phyloP scores from a whole-genome alignment of 176 grass and related monocot species.

The Neostapfia colusana region DNA sequence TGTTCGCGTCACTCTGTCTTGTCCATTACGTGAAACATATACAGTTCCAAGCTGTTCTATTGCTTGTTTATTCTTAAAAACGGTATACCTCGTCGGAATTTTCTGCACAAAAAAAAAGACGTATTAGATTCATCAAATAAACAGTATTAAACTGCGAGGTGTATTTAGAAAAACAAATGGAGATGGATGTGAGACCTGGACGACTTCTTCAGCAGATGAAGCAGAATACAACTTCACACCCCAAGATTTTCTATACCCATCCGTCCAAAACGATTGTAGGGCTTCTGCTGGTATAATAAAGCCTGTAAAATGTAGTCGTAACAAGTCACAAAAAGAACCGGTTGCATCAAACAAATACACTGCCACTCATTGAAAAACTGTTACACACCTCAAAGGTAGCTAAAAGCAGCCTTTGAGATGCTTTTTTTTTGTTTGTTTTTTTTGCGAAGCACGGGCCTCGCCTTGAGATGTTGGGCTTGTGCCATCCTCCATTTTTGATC shows the following conservation, averaged over 20 bases:
- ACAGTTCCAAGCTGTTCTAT: slow-evolving; percentile 39
- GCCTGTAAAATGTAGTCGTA: slow-evolving; percentile 51
- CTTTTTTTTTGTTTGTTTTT: no score
- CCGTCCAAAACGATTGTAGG: slow-evolving; percentile 66
- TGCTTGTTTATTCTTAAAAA: slow-evolving; percentile 55
- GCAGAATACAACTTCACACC: slow-evolving; percentile 65
- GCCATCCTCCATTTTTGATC: no score
- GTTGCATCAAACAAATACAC: slow-evolving; percentile 31
- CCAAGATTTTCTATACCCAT: slow-evolving; percentile 82
- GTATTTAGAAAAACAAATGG: background rate
- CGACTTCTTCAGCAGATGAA: slow-evolving; percentile 58
- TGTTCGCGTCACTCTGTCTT: slow-evolving; percentile 45
- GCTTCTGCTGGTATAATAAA: slow-evolving; percentile 83
- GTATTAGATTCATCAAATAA: background rate
- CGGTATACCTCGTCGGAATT: slow-evolving; percentile 59
- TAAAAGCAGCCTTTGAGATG: slow-evolving; percentile 67
- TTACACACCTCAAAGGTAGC: slow-evolving; percentile 66
- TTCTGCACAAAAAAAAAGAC: slow-evolving; percentile 48
- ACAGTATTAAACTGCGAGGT: slow-evolving; percentile 2
- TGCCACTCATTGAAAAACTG: slow-evolving; percentile 15
- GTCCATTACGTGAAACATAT: slow-evolving; percentile 51
- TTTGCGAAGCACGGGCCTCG: no score
- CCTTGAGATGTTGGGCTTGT: no score
- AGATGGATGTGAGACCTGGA: slow-evolving; percentile 51
- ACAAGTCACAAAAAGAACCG: slow-evolving; percentile 25